Conservation (phyloP, 352 stramenopile species). For the Pythium aristosporum region DNA sequence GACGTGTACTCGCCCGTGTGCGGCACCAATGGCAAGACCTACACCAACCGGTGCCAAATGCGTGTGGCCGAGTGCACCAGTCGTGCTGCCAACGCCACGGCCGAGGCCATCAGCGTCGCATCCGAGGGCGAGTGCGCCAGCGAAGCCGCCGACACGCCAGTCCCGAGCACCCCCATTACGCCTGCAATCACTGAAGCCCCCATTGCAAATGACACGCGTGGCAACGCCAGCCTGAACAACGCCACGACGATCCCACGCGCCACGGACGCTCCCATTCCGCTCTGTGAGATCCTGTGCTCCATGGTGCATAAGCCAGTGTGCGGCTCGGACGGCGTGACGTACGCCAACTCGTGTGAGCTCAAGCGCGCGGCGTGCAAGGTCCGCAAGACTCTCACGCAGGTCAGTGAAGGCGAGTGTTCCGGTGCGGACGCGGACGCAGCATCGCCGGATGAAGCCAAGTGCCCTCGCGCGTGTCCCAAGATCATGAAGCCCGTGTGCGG, state of each 20-base stretch:
- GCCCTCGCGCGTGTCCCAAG: slow-evolving; percentile 7
- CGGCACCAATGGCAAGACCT: slow-evolving; percentile 26
- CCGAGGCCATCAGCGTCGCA: slow-evolving; percentile 10
- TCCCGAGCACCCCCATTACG: neutral
- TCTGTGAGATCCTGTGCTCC: slow-evolving; percentile 16
- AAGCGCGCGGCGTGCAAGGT: slow-evolving; percentile 8
- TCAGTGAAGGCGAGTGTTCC: slow-evolving; percentile 14
- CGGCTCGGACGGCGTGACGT: slow-evolving; percentile 22
- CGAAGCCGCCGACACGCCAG: neutral
- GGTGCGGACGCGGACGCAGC: slow-evolving; percentile 2
- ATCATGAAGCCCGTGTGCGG: slow-evolving; percentile 26
- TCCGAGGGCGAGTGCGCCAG: slow-evolving; percentile 11
- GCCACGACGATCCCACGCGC: neutral
- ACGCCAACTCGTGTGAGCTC: slow-evolving; percentile 20
- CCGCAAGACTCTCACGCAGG: slow-evolving; percentile 17
- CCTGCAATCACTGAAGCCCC: neutral
- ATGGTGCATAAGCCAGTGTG: slow-evolving; percentile 20
- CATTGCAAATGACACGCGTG: neutral
- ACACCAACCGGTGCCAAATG: slow-evolving; percentile 29
- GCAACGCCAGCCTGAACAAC: neutral
- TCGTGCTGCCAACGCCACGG: neutral
- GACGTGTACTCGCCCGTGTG: slow-evolving; percentile 20
- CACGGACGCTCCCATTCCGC: neutral
- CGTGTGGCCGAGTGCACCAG: slow-evolving; percentile 18
- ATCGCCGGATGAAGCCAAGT: neutral